Conservation (phyloP, 768 basidiomycete genomes). For the Leccinum ochraceum region DNA sequence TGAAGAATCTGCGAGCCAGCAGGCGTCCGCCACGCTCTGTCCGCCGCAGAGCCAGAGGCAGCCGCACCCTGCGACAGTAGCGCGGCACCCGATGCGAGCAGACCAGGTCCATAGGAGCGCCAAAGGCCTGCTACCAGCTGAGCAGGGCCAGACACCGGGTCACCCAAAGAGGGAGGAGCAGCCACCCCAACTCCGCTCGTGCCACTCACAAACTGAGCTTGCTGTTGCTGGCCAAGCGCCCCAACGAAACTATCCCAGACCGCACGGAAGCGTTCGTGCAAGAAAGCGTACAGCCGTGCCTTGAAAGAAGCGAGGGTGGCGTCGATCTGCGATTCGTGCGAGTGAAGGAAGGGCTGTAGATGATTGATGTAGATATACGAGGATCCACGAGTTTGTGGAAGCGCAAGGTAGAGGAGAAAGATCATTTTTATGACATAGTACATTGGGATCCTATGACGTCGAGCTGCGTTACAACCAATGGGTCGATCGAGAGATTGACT, state of each 20-base stretch:
- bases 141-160: slow-evolving; percentile 62
- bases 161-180: slow-evolving; percentile 47
- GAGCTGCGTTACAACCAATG: slow-evolving; percentile 13
- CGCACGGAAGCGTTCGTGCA: slow-evolving; percentile 62
- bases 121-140: slow-evolving; percentile 69
- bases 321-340: slow-evolving; percentile 87
- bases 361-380: slow-evolving; percentile 80
- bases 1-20: slow-evolving; percentile 33
- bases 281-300: slow-evolving; percentile 55
- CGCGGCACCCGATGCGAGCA: slow-evolving; percentile 67
- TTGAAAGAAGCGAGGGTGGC: slow-evolving; percentile 68
- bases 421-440: slow-evolving; percentile 81
- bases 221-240: slow-evolving; percentile 46
- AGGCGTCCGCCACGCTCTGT: slow-evolving; percentile 30
- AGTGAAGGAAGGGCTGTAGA: slow-evolving; percentile 79
- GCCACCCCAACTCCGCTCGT: slow-evolving; percentile 27
- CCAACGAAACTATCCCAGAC: slow-evolving; percentile 66
- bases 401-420: slow-evolving; percentile 86
- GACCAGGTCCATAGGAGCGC: slow-evolving; percentile 74
- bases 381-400: slow-evolving; percentile 88
- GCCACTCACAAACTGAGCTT: slow-evolving; percentile 19
- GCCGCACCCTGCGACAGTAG: slow-evolving; percentile 55
- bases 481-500: slow-evolving; percentile 29
- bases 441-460: slow-evolving; percentile 68
- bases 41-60: slow-evolving; percentile 35